Evolutionary conservation across 1,139 yeast genomes (phyloP).

Genomic region (Pichia sp.): DNA sequence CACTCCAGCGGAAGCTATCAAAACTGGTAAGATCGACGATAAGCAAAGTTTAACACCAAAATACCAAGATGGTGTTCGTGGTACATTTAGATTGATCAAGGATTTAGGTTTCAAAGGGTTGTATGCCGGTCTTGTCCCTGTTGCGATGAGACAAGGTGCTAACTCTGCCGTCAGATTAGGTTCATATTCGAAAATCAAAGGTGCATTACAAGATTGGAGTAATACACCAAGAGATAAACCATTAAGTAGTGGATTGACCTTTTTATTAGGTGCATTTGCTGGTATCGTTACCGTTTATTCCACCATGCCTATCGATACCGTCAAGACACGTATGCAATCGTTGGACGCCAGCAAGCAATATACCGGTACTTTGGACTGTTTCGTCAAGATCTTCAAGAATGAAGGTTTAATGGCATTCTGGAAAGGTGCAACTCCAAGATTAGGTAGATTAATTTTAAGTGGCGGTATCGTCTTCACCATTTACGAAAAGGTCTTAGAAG

Average conservation of each 20-base stretch:
- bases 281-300: slow-evolving; percentile 93
- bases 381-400: slow-evolving; percentile 71
- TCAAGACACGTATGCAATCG: slow-evolving; percentile 97
- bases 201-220: slow-evolving; percentile 71
- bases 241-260: slow-evolving; percentile 74
- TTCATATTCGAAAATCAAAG: slow-evolving; percentile 85
- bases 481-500: slow-evolving; percentile 77
- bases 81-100: slow-evolving; percentile 56
- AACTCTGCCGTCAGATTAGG: slow-evolving; percentile 95
- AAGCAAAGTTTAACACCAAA: slow-evolving; percentile 73
- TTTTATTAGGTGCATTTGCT: slow-evolving; percentile 88
- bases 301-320: slow-evolving; percentile 98
- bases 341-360: slow-evolving; percentile 74
- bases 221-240: slow-evolving; percentile 69
- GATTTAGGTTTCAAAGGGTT: slow-evolving; percentile 85
- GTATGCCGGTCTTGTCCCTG: slow-evolving; percentile 89
- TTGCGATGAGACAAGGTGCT: slow-evolving; percentile 92
- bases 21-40: slow-evolving; percentile 94
- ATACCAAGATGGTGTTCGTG: slow-evolving; percentile 62
- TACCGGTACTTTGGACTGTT: slow-evolving; percentile 77
- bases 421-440: slow-evolving; percentile 98
- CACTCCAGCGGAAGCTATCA: slow-evolving; percentile 96
- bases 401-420: slow-evolving; percentile 95
- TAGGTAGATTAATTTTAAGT: slow-evolving; percentile 86
- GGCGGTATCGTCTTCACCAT: slow-evolving; percentile 97